Conservation (phyloP, 2,329 filamentous ascomycete species). For the Aureobasidium namibiae region DNA sequence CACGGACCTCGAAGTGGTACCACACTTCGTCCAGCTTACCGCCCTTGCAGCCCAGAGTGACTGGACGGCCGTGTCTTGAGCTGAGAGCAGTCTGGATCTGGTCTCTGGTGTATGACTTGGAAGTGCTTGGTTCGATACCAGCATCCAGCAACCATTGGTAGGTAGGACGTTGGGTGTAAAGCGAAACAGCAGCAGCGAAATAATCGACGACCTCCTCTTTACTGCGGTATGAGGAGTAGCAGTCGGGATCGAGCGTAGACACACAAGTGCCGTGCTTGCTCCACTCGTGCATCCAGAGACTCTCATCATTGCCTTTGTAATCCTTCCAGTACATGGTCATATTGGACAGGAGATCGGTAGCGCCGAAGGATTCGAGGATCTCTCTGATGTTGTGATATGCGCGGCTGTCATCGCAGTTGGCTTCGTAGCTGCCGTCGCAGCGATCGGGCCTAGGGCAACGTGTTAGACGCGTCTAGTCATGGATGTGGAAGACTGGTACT, state of each 20-base stretch:
- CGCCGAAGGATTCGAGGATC: conserved; percentile 50
- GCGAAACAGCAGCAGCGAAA: conserved; percentile 55
- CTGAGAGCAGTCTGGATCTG: conserved; percentile 53
- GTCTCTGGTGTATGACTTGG: conserved; percentile 49
- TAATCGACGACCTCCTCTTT: conserved; percentile 61
- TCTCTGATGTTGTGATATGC: conserved; percentile 57
- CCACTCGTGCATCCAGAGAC: conserved; percentile 65
- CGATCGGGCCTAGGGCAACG: conserved; percentile 32
- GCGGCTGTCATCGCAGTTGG: conserved; percentile 55
- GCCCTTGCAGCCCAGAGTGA: conserved; percentile 50
- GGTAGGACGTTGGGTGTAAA: conserved; percentile 60
- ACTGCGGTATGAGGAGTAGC: conserved; percentile 50
- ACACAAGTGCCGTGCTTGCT: conserved; percentile 67
- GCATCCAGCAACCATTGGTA: conserved; percentile 55
- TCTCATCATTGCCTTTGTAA: conserved; percentile 53
- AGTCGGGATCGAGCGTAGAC: conserved; percentile 56
- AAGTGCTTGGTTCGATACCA: conserved; percentile 48
- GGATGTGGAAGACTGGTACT: not conserved
- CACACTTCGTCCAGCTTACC: conserved; percentile 46
- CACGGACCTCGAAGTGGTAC: conserved; percentile 57
- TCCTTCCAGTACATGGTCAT: conserved; percentile 69
- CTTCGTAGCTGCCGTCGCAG: conserved; percentile 62
- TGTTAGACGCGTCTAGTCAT: not conserved
- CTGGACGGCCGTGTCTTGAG: conserved; percentile 45
- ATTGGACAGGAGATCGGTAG: conserved; percentile 51